These are phyloP conservation scores for Tuber magnatum DNA, from an alignment of 495 filamentous ascomycete species.

Conservation along the genomic window DNA sequence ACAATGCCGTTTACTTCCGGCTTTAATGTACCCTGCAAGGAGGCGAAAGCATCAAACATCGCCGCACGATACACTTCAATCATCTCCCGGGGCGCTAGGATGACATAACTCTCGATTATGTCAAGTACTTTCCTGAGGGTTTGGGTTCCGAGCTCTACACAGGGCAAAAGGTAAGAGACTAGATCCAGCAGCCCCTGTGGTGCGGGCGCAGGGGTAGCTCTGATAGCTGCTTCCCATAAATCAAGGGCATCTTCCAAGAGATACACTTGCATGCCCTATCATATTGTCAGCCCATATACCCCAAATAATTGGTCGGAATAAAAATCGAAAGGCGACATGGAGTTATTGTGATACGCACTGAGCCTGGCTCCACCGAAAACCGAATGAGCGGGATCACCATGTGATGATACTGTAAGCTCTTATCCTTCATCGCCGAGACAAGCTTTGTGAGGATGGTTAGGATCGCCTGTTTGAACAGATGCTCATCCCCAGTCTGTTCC, in stretches of 20 bases:
- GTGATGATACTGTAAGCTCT: conserved; percentile 63
- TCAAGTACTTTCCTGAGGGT: conserved; percentile 61
- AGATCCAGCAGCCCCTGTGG: conserved; percentile 61
- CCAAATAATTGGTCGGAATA: conserved; percentile 13
- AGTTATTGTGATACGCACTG: conserved; percentile 45
- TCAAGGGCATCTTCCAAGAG: conserved; percentile 88
- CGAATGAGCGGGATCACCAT: conserved; percentile 71
- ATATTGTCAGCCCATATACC: neutral
- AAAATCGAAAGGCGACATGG: neutral
- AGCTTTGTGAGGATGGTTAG: conserved; percentile 74
- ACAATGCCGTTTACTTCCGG: conserved; percentile 61
- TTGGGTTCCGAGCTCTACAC: conserved; percentile 63
- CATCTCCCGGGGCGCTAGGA: conserved; percentile 68
- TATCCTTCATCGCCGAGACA: conserved; percentile 66
- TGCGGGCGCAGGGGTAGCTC: conserved; percentile 60
- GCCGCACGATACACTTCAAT: conserved; percentile 46
- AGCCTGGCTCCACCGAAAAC: conserved; percentile 69
- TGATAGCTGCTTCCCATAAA: conserved; percentile 71
- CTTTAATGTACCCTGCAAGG: conserved; percentile 54
- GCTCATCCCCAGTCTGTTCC: conserved; percentile 70
- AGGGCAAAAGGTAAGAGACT: conserved; percentile 59
- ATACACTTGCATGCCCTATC: conserved; percentile 64
- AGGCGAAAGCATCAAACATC: conserved; percentile 46
- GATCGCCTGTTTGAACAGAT: conserved; percentile 85
- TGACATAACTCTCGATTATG: conserved; percentile 70